Percentiles rank a stretch among this genome's conserved stretches.
Evolutionary conservation across 2,329 filamentous ascomycete species (phyloP).

Genomic region (Paecilomyces sp.): DNA sequence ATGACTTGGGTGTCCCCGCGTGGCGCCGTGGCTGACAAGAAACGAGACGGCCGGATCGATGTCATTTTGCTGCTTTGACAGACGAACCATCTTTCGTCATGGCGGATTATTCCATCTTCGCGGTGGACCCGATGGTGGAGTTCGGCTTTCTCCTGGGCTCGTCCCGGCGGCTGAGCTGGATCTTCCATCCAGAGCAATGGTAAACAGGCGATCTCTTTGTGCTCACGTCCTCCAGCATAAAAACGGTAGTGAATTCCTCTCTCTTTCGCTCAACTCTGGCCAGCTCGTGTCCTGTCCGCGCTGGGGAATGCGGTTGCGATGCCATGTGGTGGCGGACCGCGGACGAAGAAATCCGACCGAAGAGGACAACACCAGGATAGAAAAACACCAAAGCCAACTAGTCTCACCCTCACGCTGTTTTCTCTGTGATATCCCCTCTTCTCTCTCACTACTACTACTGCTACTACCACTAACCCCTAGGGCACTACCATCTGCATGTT

Average conservation of each 20-base stretch:
- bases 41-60: not conserved
- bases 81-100: not conserved
- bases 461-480: not conserved
- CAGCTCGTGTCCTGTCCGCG: not conserved
- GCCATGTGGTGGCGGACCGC: not conserved
- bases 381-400: not conserved
- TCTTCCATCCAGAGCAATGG: no score
- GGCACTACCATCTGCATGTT: not conserved
- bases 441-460: no score
- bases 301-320: no score
- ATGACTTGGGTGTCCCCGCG: not conserved
- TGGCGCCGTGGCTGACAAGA: slow-evolving; percentile 1
- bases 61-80: not conserved
- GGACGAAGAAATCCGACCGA: not conserved
- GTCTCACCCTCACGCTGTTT: not conserved
- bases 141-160: not conserved
- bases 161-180: not conserved
- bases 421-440: not conserved
- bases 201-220: not conserved
- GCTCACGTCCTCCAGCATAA: not conserved
- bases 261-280: not conserved
- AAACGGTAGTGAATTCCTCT: not conserved
- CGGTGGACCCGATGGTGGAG: not conserved
- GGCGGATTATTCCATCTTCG: not conserved
- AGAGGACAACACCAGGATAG: not conserved